A percentile compares a stretch with the other conserved stretches of the same genome.
These are phyloP conservation scores for Obba rivulosa DNA, from an alignment of 768 basidiomycete genomes.

Conservation along the genomic window DNA sequence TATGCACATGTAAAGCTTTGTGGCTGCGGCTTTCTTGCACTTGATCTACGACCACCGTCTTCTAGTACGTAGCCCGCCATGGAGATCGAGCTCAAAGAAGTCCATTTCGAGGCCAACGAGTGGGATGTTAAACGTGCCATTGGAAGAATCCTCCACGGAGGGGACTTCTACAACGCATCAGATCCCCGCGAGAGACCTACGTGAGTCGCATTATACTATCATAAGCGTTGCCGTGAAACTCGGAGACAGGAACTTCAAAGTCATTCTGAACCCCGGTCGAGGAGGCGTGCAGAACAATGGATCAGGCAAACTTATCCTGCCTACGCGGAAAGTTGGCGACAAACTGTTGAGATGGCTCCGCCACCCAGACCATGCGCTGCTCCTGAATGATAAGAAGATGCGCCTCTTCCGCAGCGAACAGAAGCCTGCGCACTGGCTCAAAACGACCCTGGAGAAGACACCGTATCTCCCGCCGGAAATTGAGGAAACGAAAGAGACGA, in stretches of 20 bases:
- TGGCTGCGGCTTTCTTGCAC: no score
- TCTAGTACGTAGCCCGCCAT: constrained; percentile 15
- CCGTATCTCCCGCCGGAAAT: constrained; percentile 26
- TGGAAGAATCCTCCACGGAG: constrained; percentile 51
- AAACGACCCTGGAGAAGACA: constrained; percentile 25
- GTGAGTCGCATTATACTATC: constrained; percentile 7
- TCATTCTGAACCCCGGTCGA: constrained; percentile 44
- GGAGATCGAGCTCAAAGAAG: constrained; percentile 32
- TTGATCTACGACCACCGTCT: background rate
- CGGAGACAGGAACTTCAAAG: constrained; percentile 51
- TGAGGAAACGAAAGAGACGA: constrained; percentile 28
- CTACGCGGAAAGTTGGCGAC: constrained; percentile 28
- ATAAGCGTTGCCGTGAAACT: constrained; percentile 15
- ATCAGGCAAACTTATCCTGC: constrained; percentile 30
- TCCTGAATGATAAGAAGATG: constrained; percentile 19
- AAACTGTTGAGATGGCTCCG: constrained; percentile 43
- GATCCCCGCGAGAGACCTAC: constrained; percentile 21
- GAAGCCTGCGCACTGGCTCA: constrained; percentile 1
- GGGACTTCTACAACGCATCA: constrained; percentile 37
- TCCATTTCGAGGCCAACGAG: constrained; percentile 35
- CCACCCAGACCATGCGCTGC: constrained; percentile 14
- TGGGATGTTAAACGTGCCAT: constrained; percentile 57
- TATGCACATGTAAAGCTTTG: no score
- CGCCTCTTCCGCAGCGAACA: constrained; percentile 10
- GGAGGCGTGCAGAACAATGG: constrained; percentile 57